These are phyloP conservation scores for Globisporangium yorkense DNA, from an alignment of 352 stramenopile species.

Conservation along the genomic window DNA sequence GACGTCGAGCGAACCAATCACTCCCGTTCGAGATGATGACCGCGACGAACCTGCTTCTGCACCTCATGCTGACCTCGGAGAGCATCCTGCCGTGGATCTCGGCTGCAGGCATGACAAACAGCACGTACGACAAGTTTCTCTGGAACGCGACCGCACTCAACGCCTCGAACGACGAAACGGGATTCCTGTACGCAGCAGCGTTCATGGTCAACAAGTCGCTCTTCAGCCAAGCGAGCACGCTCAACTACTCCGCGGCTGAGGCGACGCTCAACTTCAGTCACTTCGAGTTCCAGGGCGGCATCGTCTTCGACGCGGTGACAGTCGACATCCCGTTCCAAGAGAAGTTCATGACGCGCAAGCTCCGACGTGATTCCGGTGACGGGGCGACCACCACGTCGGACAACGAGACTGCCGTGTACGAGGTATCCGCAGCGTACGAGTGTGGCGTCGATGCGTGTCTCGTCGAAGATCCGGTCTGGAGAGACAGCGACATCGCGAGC, in stretches of 20 bases:
- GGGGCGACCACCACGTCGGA: neutral
- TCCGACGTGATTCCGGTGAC: conserved; percentile 6
- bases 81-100: conserved; percentile 10
- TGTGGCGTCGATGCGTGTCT: conserved; percentile 29
- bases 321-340: conserved; percentile 33
- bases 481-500: conserved; percentile 5
- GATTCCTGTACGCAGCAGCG: conserved; percentile 8
- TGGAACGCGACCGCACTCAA: neutral
- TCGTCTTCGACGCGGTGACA: conserved; percentile 33
- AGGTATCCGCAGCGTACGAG: conserved; percentile 7
- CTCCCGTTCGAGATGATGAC: conserved; percentile 15
- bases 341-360: conserved; percentile 10
- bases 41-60: conserved; percentile 26
- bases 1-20: neutral
- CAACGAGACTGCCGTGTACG: conserved; percentile 4
- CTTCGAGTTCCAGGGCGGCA: conserved; percentile 19
- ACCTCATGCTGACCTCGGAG: conserved; percentile 23
- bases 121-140: conserved; percentile 14
- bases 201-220: conserved; percentile 14
- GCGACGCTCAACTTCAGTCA: conserved; percentile 24
- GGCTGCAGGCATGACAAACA: conserved; percentile 7
- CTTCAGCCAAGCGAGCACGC: neutral
- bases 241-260: conserved; percentile 14
- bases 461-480: conserved; percentile 16
- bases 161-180: neutral